Evolutionary conservation across 768 basidiomycete species (phyloP).

Genomic region (Galerina sulciceps): DNA sequence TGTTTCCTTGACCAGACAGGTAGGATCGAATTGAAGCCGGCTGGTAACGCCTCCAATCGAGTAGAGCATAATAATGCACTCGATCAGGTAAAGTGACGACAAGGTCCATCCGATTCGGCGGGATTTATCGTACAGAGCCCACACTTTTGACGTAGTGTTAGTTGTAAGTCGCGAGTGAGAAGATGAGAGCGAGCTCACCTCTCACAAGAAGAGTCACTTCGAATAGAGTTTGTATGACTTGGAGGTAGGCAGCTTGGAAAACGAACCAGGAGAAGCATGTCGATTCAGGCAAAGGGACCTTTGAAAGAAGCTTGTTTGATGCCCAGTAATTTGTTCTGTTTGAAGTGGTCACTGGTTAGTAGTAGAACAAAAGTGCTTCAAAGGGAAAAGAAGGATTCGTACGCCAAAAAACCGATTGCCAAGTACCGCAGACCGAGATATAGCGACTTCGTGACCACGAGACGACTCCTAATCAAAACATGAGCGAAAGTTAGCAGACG

Average conservation of each 20-base stretch:
- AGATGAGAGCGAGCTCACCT: neutral
- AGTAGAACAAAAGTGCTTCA: neutral
- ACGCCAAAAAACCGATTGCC: slow-evolving; percentile 4
- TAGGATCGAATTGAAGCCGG: slow-evolving; percentile 6
- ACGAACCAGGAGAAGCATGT: slow-evolving; percentile 7
- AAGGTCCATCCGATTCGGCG: slow-evolving; percentile 1
- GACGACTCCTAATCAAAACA: neutral
- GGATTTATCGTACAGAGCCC: slow-evolving; percentile 6
- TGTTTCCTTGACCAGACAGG: slow-evolving; percentile 9
- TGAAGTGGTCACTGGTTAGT: too few relatives aligned
- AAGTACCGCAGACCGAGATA: slow-evolving; percentile 8
- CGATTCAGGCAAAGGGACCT: neutral
- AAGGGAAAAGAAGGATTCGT: neutral
- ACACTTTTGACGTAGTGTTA: neutral
- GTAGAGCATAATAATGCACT: slow-evolving; percentile 1
- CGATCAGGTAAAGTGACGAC: neutral
- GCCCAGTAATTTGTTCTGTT: slow-evolving; percentile 7
- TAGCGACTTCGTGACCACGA: slow-evolving; percentile 9
- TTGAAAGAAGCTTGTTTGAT: slow-evolving; percentile 4
- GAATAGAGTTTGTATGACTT: neutral
- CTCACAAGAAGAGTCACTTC: slow-evolving; percentile 9
- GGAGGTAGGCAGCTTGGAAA: slow-evolving; percentile 6
- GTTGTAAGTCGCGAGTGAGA: neutral
- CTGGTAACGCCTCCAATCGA: neutral
- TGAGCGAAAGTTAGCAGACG: neutral